Evolutionary conservation across 164 flowering plant genomes (phyloP).

Genomic region (Nelumbo lutea): DNA sequence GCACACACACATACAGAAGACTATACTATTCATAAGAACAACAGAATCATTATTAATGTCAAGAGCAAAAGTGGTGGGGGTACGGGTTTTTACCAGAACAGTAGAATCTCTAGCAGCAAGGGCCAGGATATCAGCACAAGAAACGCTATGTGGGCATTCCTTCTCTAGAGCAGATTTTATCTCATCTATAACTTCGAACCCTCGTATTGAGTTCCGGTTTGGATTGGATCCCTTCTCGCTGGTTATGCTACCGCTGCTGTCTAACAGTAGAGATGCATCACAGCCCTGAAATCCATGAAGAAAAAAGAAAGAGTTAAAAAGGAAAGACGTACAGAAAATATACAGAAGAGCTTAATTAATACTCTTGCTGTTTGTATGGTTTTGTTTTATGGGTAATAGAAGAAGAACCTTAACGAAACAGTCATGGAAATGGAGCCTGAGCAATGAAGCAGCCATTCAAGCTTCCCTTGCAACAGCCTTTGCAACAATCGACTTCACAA

Average conservation of each 20-base stretch:
- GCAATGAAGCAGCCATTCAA: constrained; percentile 88
- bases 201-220: constrained; percentile 74
- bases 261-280: constrained; percentile 75
- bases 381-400: too few relatives aligned
- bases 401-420: constrained; percentile 55
- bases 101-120: constrained; percentile 92
- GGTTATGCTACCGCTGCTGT: constrained; percentile 55
- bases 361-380: too few relatives aligned
- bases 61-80: not conserved
- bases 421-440: constrained; percentile 46
- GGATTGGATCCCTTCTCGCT: constrained; percentile 77
- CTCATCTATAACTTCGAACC: constrained; percentile 22
- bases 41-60: too few relatives aligned
- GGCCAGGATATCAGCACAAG: constrained; percentile 92
- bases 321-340: not conserved
- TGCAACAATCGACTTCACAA: constrained; percentile 63
- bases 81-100: constrained; percentile 40
- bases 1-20: too few relatives aligned
- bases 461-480: constrained; percentile 25
- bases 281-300: constrained; percentile 56
- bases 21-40: too few relatives aligned
- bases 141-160: constrained; percentile 77
- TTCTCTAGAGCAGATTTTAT: constrained; percentile 83
- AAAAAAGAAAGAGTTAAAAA: too few relatives aligned
- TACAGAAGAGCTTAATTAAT: not conserved